A percentile compares a stretch with the other conserved stretches of the same genome.
phyloP scores from a whole-genome alignment of 2,329 filamentous ascomycete species.

The Tolypocladium ovalisporum region DNA sequence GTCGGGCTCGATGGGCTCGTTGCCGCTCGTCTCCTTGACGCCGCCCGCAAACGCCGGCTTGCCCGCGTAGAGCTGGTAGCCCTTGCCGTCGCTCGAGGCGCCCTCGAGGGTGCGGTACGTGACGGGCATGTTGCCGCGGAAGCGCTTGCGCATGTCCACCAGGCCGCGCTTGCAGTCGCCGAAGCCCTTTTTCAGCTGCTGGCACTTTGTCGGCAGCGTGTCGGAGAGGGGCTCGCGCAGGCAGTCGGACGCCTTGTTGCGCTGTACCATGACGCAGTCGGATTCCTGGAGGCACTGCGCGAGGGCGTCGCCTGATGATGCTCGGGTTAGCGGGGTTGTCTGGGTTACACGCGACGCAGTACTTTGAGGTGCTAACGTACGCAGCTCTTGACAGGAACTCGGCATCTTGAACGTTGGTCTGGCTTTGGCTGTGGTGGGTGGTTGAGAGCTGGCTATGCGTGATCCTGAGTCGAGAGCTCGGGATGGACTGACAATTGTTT shows the following conservation, averaged over 20 bases:
- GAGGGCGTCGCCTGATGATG: conserved; percentile 76
- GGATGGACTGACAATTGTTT: neutral
- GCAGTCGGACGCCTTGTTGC: conserved; percentile 78
- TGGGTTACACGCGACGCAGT: neutral
- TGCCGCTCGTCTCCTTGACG: conserved; percentile 56
- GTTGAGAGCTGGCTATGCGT: neutral
- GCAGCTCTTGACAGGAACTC: conserved; percentile 91
- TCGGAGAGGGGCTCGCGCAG: conserved; percentile 72
- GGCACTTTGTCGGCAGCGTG: conserved; percentile 75
- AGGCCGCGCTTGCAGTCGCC: conserved; percentile 92
- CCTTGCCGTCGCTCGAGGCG: conserved; percentile 41
- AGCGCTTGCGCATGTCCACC: conserved; percentile 98
- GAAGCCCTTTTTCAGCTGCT: conserved; percentile 86
- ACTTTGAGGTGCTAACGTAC: conserved; percentile 43
- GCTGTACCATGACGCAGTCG: conserved; percentile 90
- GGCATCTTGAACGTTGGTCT: conserved; percentile 52
- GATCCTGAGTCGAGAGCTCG: neutral
- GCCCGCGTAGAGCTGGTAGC: conserved; percentile 70
- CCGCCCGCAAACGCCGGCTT: conserved; percentile 55
- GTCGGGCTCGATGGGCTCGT: conserved; percentile 50
- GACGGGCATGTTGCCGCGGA: conserved; percentile 86
- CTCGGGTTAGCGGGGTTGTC: neutral
- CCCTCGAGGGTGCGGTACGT: conserved; percentile 47
- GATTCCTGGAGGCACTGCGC: conserved; percentile 92
- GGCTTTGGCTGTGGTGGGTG: neutral